Evolutionary conservation across 106 monocot species (phyloP).

Genomic region (Xerophyta viscosa): DNA sequence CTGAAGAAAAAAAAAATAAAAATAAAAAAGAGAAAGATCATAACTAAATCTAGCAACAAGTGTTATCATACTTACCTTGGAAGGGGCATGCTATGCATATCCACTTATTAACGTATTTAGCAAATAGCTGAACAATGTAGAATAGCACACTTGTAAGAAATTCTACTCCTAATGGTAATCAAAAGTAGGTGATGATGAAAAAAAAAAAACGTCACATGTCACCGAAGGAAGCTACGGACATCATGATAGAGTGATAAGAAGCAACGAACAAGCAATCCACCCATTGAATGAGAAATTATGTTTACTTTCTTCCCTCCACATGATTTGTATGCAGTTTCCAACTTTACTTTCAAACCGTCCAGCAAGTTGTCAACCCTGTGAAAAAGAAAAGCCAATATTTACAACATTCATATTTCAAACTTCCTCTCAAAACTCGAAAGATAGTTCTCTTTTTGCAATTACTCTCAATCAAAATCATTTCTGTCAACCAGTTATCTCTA

Average conservation of each 20-base stretch:
- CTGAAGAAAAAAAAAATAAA: not conserved
- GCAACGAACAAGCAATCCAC: slow-evolving; percentile 75
- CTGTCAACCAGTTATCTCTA: not conserved
- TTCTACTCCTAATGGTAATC: not conserved
- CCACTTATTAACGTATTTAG: slow-evolving; percentile 83
- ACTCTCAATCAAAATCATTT: no score
- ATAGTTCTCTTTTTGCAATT: no score
- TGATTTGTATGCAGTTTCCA: slow-evolving; percentile 64
- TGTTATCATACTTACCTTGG: slow-evolving; percentile 53
- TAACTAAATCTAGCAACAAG: no score
- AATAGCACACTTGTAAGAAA: not conserved
- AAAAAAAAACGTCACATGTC: not conserved
- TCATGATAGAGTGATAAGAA: slow-evolving; percentile 66
- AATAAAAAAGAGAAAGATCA: not conserved
- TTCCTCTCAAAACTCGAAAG: no score
- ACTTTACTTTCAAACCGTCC: slow-evolving; percentile 48
- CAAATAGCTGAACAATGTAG: slow-evolving; percentile 32
- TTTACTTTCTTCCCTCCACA: slow-evolving; percentile 84
- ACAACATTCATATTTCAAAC: no score
- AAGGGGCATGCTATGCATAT: slow-evolving; percentile 90
- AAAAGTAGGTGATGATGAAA: not conserved
- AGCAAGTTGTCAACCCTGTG: slow-evolving; percentile 63
- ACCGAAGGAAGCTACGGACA: slow-evolving; percentile 32
- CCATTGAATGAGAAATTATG: slow-evolving; percentile 96
- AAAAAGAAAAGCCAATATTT: slow-evolving; percentile 8